These are phyloP conservation scores for Verticillium dahliae DNA, from an alignment of 2,329 filamentous ascomycete species.

Conservation along the genomic window DNA sequence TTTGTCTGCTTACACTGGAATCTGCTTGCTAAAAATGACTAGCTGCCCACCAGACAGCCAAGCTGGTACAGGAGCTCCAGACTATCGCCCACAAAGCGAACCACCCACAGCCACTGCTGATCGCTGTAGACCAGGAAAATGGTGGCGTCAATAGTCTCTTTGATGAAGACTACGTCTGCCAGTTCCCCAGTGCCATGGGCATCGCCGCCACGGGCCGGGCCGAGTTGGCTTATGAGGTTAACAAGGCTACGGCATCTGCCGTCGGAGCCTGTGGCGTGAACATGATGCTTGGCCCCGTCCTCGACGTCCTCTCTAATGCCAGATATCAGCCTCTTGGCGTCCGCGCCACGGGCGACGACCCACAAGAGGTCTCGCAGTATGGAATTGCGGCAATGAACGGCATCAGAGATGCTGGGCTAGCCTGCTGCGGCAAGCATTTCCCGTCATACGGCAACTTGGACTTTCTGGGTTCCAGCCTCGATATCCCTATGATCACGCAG, in stretches of 20 bases:
- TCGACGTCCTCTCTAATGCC: slow-evolving; percentile 91
- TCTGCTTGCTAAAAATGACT: slow-evolving; percentile 9
- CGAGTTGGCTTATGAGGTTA: slow-evolving; percentile 81
- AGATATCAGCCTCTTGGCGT: slow-evolving; percentile 87
- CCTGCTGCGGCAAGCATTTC: slow-evolving; percentile 92
- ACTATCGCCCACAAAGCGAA: slow-evolving; percentile 86
- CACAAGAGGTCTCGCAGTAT: slow-evolving; percentile 90
- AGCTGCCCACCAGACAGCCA: slow-evolving; percentile 89
- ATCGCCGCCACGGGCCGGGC: slow-evolving; percentile 85
- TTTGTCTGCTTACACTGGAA: slow-evolving; percentile 9
- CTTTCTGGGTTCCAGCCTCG: slow-evolving; percentile 82
- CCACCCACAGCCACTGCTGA: slow-evolving; percentile 81
- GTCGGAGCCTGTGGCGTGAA: slow-evolving; percentile 91
- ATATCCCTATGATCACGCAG: slow-evolving; percentile 93
- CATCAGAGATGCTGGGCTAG: slow-evolving; percentile 83
- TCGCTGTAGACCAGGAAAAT: slow-evolving; percentile 95
- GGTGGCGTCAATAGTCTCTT: slow-evolving; percentile 95
- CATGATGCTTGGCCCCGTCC: slow-evolving; percentile 85
- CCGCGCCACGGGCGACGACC: slow-evolving; percentile 83
- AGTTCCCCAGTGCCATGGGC: slow-evolving; percentile 96
- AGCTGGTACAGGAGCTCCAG: slow-evolving; percentile 84
- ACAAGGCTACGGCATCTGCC: slow-evolving; percentile 88
- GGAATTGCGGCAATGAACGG: slow-evolving; percentile 87
- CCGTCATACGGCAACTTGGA: slow-evolving; percentile 94
- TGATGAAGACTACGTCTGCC: slow-evolving; percentile 90